A percentile compares a stretch with the other conserved stretches of the same genome.
Conservation (phyloP, 352 stramenopile genomes). For the Pythium phragmiticola region DNA sequence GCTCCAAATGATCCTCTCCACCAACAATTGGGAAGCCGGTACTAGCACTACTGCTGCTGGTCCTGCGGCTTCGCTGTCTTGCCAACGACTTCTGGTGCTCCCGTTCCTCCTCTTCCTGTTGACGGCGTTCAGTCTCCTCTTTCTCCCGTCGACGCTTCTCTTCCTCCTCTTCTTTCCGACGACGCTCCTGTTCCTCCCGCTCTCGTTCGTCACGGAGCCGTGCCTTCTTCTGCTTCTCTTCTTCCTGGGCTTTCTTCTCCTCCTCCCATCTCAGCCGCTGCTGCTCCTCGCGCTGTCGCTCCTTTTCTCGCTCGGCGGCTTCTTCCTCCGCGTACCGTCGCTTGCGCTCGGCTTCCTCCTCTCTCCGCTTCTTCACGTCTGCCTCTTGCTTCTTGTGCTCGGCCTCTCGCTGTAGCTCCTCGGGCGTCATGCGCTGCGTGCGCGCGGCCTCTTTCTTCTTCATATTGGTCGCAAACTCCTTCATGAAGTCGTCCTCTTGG, state of each 20-base stretch:
- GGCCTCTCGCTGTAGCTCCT: constrained; percentile 8
- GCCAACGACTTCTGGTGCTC: constrained; percentile 5
- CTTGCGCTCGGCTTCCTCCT: constrained; percentile 6
- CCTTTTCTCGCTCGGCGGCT: constrained; percentile 10
- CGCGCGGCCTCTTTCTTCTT: constrained; percentile 52
- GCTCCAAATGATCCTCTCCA: neutral
- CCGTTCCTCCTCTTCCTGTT: neutral
- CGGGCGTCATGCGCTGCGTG: constrained; percentile 22
- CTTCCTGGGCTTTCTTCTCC: constrained; percentile 9
- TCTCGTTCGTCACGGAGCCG: constrained; percentile 4
- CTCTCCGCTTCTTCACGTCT: neutral
- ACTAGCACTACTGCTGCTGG: neutral
- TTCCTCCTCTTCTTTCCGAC: constrained; percentile 28
- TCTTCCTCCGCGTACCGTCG: constrained; percentile 1
- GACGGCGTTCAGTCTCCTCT: neutral
- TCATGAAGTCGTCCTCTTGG: constrained; percentile 60
- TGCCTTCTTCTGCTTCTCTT: constrained; percentile 3
- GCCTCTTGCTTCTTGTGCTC: neutral
- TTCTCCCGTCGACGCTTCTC: neutral
- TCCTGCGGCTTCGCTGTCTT: neutral
- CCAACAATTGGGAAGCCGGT: neutral
- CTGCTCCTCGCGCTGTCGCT: neutral
- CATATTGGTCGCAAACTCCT: constrained; percentile 66
- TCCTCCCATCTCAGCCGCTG: constrained; percentile 4
- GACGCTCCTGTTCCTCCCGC: constrained; percentile 29